Conservation (phyloP, 1,284 basidiomycete genomes). For the Rugosomyces carneus region DNA sequence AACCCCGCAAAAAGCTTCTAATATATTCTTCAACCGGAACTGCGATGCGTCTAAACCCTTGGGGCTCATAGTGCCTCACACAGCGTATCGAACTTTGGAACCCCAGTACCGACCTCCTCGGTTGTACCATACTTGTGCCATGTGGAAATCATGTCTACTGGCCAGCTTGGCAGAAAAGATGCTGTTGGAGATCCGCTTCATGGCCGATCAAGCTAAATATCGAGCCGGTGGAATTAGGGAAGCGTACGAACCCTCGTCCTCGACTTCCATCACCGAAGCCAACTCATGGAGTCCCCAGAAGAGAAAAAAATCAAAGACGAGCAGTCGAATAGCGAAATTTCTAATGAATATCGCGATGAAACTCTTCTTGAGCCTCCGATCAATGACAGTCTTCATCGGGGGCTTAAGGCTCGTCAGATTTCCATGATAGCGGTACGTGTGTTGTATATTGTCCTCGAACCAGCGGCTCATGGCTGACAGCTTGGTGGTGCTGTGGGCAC, state of each 20-base stretch:
- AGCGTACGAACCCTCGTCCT: not conserved
- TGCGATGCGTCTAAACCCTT: no score
- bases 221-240: slow-evolving; percentile 4
- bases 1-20: not conserved
- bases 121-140: not conserved
- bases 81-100: no score
- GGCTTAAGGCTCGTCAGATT: slow-evolving; percentile 61
- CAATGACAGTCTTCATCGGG: slow-evolving; percentile 48
- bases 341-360: slow-evolving; percentile 25
- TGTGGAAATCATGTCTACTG: not conserved
- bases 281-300: slow-evolving; percentile 23
- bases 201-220: not conserved
- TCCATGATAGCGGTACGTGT: slow-evolving; percentile 61
- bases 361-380: slow-evolving; percentile 34
- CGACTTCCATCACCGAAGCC: not conserved
- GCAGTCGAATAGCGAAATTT: slow-evolving; percentile 19
- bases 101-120: not conserved
- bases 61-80: no score
- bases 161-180: not conserved
- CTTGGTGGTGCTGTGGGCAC: slow-evolving; percentile 62
- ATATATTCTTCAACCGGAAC: no score
- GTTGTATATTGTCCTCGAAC: slow-evolving; percentile 1
- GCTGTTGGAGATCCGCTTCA: slow-evolving; percentile 1
- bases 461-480: slow-evolving; percentile 22
- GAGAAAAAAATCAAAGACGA: slow-evolving; percentile 23